Evolutionary conservation across 257 asterid genomes (phyloP), one percentile per base, ranked within the genome.

Genomic region (Paraleonurus japonicus): DNA sequence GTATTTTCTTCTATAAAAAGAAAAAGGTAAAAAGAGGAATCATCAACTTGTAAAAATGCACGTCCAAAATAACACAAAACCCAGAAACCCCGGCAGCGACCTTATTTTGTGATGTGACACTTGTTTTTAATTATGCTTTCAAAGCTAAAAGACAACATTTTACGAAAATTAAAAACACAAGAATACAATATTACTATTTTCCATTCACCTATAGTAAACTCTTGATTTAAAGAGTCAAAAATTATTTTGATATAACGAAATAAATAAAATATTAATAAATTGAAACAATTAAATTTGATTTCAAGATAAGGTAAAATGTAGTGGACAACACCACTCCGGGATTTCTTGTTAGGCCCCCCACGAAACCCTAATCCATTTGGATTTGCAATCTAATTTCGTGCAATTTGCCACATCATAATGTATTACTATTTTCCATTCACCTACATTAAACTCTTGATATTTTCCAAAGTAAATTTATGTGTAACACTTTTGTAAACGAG

Each of bases 241-340:
- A 41, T 4, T n/a, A 8, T 26, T 68, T 68, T 48, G 13, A 13
- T 6, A 24, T 5, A 67, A 9, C 28, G 15, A 48, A 20, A 4
- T 13, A 66, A 50, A 16, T 30, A 19, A 50, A 50, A 67, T 4
- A 8, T 4, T 26, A 24, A 27, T n/a, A 10, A 66, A 67, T 2
- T 50, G 11, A 23, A 20, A 30, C 20, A 26, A 20, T 51, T 20
- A 12, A 59, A 27, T 48, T 20, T 55, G 47, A 70, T 22, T 47
- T 9, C 13, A 41, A 61, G 32, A 70, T n/a, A 50, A 43, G 39
- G 30, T 15, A 61, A 72, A 35, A 63, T 5, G 15, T 65, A 81
- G 77, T 81, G 85, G 86, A 71, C 51, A 78, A 65, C 88, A 84
- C 82, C 83, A 81, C 84, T 84, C 88, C 88, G 82, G 85, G 33